These are phyloP conservation scores for Phytophthora sp. DNA, from an alignment of 352 stramenopile species.

Conservation along the genomic window DNA sequence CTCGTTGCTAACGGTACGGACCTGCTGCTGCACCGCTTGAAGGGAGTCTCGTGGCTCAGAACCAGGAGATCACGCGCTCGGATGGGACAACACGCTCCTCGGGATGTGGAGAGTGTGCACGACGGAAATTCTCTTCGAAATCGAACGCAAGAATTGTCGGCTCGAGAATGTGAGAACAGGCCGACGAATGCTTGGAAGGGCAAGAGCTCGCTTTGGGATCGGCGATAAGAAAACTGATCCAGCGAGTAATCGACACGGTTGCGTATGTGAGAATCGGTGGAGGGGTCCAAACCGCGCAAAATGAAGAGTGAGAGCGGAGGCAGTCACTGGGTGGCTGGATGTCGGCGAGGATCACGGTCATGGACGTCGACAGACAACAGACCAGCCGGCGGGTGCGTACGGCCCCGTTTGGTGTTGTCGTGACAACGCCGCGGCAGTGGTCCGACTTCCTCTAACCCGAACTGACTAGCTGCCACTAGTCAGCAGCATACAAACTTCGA, in stretches of 20 bases:
- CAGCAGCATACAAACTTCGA: slow-evolving; percentile 37
- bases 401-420: slow-evolving; percentile 26
- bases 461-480: slow-evolving; percentile 39
- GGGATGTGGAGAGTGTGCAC: slow-evolving; percentile 39
- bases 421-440: slow-evolving; percentile 20
- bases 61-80: slow-evolving; percentile 24
- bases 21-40: slow-evolving; percentile 37
- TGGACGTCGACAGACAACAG: slow-evolving; percentile 3
- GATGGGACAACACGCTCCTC: slow-evolving; percentile 36
- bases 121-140: slow-evolving; percentile 34
- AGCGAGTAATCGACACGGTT: slow-evolving; percentile 7
- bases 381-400: slow-evolving; percentile 20
- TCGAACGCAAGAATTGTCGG: slow-evolving; percentile 24
- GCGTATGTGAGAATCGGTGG: slow-evolving; percentile 7
- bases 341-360: slow-evolving; percentile 3
- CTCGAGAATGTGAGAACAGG: slow-evolving; percentile 28
- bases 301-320: slow-evolving; percentile 34
- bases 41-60: slow-evolving; percentile 34
- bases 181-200: slow-evolving; percentile 21
- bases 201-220: slow-evolving; percentile 27
- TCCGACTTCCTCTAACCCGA: slow-evolving; percentile 35
- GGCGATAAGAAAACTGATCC: slow-evolving; percentile 11
- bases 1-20: slow-evolving; percentile 24
- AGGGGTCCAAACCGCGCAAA: slow-evolving; percentile 18
- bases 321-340: background rate